Conservation (phyloP, 75 land plant species). For the Pinus albicaulis region DNA sequence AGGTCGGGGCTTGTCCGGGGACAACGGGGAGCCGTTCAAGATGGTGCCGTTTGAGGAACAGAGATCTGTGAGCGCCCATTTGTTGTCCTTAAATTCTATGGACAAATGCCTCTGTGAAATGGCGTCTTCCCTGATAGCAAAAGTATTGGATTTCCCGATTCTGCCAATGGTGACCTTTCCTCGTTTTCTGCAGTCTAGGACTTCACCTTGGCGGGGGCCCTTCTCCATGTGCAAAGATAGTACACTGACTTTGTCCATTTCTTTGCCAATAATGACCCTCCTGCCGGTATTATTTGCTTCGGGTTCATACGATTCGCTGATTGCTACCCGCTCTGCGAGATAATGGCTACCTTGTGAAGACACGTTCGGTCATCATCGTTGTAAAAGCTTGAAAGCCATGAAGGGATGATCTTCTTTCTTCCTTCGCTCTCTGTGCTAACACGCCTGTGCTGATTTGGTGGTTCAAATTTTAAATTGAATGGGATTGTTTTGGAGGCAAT, state of each 20-base stretch:
- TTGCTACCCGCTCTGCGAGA: too few relatives aligned
- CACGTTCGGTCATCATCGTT: too few relatives aligned
- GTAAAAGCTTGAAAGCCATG: too few relatives aligned
- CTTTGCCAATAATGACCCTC: too few relatives aligned
- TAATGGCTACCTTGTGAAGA: too few relatives aligned
- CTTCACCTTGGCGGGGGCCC: slow-evolving; percentile 55
- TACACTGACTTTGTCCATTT: not conserved
- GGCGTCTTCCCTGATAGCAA: slow-evolving; percentile 33
- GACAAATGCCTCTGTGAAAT: slow-evolving; percentile 47
- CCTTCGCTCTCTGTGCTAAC: too few relatives aligned
- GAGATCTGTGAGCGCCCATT: slow-evolving; percentile 31
- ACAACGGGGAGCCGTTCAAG: slow-evolving; percentile 17
- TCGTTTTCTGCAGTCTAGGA: slow-evolving; percentile 21
- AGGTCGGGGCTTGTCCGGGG: not conserved
- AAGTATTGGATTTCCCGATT: slow-evolving; percentile 34
- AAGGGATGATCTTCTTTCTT: too few relatives aligned
- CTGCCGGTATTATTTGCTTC: too few relatives aligned
- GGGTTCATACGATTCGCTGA: too few relatives aligned
- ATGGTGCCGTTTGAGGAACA: slow-evolving; percentile 51
- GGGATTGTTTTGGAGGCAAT: too few relatives aligned
- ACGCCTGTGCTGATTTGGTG: too few relatives aligned
- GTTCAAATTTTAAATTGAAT: too few relatives aligned
- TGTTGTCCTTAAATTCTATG: slow-evolving; percentile 19
- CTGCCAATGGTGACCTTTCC: slow-evolving; percentile 40
- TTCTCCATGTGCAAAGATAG: slow-evolving; percentile 28